Percentiles rank a stretch among this genome's conserved stretches.
These are phyloP conservation scores for Sugiyamaella paludigena DNA, from an alignment of 1,139 yeast species.

Conservation along the genomic window DNA sequence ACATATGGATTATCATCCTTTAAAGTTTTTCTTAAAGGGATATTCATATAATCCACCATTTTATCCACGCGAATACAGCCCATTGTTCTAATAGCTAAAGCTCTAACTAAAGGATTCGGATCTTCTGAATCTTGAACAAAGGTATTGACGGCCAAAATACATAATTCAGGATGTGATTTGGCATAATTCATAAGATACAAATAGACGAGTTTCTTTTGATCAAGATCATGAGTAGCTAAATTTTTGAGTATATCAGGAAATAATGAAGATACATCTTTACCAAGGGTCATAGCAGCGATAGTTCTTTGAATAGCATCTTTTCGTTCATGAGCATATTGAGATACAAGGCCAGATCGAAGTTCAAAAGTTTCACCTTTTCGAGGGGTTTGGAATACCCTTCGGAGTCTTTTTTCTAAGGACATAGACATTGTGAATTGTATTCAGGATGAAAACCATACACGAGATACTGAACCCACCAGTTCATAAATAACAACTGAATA, in stretches of 20 bases:
- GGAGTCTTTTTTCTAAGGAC: conserved; percentile 46
- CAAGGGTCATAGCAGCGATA: conserved; percentile 97
- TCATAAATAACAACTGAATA: too few species aligned
- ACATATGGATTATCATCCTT: conserved; percentile 96
- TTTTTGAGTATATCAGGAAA: conserved; percentile 96
- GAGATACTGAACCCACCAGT: too few species aligned
- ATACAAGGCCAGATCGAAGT: conserved; percentile 82
- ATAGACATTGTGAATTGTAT: conserved; percentile 4
- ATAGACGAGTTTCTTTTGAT: conserved; percentile 94
- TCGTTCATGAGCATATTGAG: conserved; percentile 89
- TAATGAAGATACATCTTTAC: conserved; percentile 93
- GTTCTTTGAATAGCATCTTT: conserved; percentile 97
- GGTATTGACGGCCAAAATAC: conserved; percentile 94
- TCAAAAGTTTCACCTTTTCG: conserved; percentile 79
- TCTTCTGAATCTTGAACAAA: conserved; percentile 94
- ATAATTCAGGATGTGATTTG: conserved; percentile 90
- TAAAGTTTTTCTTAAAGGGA: conserved; percentile 80
- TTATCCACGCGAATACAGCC: conserved; percentile 95
- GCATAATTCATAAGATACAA: conserved; percentile 96
- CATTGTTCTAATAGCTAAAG: conserved; percentile 97
- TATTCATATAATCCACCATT: conserved; percentile 92
- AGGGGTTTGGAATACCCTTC: conserved; percentile 59
- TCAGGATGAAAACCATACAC: too few species aligned
- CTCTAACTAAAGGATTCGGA: conserved; percentile 93
- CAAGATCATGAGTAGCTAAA: conserved; percentile 94